Conservation (phyloP, 331 rosid genomes). For the Erythrophleum ivorense region DNA sequence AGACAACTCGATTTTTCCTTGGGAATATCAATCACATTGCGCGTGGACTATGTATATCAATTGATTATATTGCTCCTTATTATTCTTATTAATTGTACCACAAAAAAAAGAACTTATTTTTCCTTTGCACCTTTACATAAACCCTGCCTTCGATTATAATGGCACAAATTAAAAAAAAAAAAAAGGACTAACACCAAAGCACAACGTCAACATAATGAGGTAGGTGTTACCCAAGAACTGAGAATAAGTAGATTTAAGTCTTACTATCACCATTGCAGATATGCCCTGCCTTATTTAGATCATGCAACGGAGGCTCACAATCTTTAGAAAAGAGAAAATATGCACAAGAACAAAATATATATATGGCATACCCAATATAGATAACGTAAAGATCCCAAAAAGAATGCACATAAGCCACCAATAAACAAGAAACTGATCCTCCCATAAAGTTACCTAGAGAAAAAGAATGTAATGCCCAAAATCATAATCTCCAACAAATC, state of each 20-base stretch:
- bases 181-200: background rate
- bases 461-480: slow-evolving; percentile 7
- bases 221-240: background rate
- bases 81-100: background rate
- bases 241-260: background rate
- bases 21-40: background rate
- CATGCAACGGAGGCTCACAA: background rate
- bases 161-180: background rate
- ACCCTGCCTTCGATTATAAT: background rate
- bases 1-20: background rate
- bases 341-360: background rate
- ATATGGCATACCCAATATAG: background rate
- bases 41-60: too few species aligned
- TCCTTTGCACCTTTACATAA: background rate
- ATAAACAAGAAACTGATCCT: background rate
- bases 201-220: background rate
- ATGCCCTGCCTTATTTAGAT: background rate
- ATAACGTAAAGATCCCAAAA: slow-evolving; percentile 13
- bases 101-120: background rate
- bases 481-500: background rate
- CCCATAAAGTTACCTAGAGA: background rate
- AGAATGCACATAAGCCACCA: slow-evolving; percentile 12
- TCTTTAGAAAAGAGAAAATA: background rate
- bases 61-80: background rate
- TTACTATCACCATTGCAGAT: background rate